Base-by-base conservation (phyloP, 2,329 filamentous ascomycete genomes). In the Leptographium lundbergii region DNA sequence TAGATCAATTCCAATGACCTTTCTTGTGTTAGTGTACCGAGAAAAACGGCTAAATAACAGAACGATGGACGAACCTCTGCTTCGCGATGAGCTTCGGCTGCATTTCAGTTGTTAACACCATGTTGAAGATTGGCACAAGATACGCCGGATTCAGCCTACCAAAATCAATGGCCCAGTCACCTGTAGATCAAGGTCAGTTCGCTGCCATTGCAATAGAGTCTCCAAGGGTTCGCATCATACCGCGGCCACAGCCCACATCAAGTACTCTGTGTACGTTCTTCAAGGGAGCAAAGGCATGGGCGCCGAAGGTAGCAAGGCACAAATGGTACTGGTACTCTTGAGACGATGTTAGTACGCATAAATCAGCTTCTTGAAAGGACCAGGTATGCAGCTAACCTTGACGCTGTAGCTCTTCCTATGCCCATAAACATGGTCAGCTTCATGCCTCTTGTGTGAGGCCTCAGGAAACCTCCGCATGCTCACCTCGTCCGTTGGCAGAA, bases 231-330 rank as follows among this genome's bases (percentile, higher is more conserved):
- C 10, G 34, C 14, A 11, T 3, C 54, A n/a, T 73, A 60, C 76
- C 76, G 10, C 76, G 77, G 11, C 77, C 77, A 4, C 77, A 80
- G 1, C 77, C 78, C 22, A 80, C 68, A 63, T 80, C 78, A n/a
- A 80, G 67, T 24, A 74, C 73, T 36, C 73, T 68, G 56, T 72
- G 71, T 0, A 72, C 69, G 14, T 71, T 69, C 4, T 69, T 63
- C 19, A 79, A 63, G 0, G 77, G 77, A 2, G 77, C 72, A 55
- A 77, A 71, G 62, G 71, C 73, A 50, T 70, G 70, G 48, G 75
- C 74, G 55, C 70, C 70, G 58, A 76, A 74, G 0, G 73, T 74
- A 60, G 76, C 65, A 6, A 71, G 70, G 60, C 75, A 74, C 27
- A 69, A 59, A 25, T 68, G 63, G 57, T 74, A 73, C 57, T 72